phyloP scores from a whole-genome alignment of 805 yeast genomes.

The Henningerozyma blattae region DNA sequence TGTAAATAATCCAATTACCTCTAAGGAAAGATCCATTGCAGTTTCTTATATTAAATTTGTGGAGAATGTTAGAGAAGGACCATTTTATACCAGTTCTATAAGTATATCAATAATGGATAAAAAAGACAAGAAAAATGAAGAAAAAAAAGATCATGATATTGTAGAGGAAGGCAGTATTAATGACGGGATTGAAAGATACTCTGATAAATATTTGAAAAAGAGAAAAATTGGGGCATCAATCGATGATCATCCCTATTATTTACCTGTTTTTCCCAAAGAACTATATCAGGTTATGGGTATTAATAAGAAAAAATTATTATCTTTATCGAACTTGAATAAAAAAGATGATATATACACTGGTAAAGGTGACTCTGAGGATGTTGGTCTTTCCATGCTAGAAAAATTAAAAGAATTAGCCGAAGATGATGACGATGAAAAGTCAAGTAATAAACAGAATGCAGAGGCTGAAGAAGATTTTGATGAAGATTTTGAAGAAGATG shows the following conservation, averaged over 20 bases:
- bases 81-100: conserved; percentile 51
- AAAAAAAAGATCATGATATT: conserved; percentile 8
- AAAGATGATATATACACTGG: conserved; percentile 19
- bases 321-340: conserved; percentile 27
- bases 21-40: conserved; percentile 39
- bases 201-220: conserved; percentile 66
- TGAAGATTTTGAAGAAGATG: conserved; percentile 39
- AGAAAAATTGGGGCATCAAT: conserved; percentile 60
- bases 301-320: conserved; percentile 38
- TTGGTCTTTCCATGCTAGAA: conserved; percentile 31
- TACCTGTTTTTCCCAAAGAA: conserved; percentile 68
- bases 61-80: conserved; percentile 46
- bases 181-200: conserved; percentile 72
- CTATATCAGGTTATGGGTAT: conserved; percentile 61
- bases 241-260: conserved; percentile 65
- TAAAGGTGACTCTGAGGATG: conserved; percentile 15
- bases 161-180: conserved; percentile 31
- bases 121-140: conserved; percentile 5
- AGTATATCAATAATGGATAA: conserved; percentile 20
- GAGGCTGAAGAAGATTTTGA: conserved; percentile 36
- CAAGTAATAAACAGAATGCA: conserved; percentile 17
- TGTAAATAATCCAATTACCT: conserved; percentile 45
- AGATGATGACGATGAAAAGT: conserved; percentile 23
- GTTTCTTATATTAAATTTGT: conserved; percentile 43
- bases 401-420: conserved; percentile 38